Evolutionary conservation across 768 basidiomycete species (phyloP).

Genomic region (Tricholoma sp.): DNA sequence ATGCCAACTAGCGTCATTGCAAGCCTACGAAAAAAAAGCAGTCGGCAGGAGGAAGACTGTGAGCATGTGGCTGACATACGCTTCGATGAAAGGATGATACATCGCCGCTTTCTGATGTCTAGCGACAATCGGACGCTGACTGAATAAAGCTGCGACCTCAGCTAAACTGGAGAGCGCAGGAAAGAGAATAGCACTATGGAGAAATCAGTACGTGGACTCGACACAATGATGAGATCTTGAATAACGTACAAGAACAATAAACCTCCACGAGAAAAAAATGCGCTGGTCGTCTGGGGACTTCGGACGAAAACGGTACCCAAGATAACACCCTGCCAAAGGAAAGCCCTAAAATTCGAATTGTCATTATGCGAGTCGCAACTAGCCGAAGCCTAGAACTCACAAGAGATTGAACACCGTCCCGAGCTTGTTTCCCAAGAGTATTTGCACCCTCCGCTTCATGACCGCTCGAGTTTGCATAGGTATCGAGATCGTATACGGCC

Average conservation of each 20-base stretch:
- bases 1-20: conserved; percentile 49
- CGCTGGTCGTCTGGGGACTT: conserved; percentile 34
- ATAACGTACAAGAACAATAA: conserved; percentile 32
- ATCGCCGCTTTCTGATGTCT: conserved; percentile 57
- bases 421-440: conserved; percentile 27
- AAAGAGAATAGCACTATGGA: conserved; percentile 49
- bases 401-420: conserved; percentile 24
- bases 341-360: conserved; percentile 22
- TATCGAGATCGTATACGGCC: conserved; percentile 32
- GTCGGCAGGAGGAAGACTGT: neutral
- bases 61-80: conserved; percentile 13
- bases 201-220: neutral
- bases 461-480: conserved; percentile 33
- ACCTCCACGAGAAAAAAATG: conserved; percentile 53
- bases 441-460: conserved; percentile 35
- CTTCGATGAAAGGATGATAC: conserved; percentile 53
- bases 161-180: conserved; percentile 56
- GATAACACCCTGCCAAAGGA: conserved; percentile 17
- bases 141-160: conserved; percentile 60
- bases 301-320: conserved; percentile 42
- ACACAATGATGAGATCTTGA: neutral
- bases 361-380: too few species aligned
- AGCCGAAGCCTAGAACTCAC: conserved; percentile 16
- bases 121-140: conserved; percentile 54
- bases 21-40: neutral